Evolutionary conservation across 768 basidiomycete genomes (phyloP).

Genomic region (Galerina sulciceps): DNA sequence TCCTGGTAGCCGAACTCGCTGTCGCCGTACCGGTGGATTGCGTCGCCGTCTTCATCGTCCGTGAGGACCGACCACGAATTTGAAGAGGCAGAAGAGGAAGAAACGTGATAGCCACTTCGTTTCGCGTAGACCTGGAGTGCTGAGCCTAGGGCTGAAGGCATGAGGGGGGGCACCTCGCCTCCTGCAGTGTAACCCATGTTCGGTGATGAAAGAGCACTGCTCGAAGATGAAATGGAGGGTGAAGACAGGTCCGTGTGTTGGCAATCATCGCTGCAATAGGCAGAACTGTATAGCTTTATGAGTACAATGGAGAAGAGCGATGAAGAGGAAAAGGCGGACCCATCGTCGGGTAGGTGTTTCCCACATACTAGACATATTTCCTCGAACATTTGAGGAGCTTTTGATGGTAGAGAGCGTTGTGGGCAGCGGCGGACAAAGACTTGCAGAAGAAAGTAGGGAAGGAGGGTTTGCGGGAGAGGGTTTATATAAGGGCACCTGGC

Average conservation of each 20-base stretch:
- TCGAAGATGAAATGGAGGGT: slow-evolving; percentile 68
- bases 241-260: slow-evolving; percentile 65
- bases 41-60: slow-evolving; percentile 66
- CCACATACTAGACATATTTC: slow-evolving; percentile 79
- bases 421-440: slow-evolving; percentile 5
- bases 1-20: slow-evolving; percentile 41
- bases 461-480: slow-evolving; percentile 16
- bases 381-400: slow-evolving; percentile 62
- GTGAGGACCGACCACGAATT: slow-evolving; percentile 67
- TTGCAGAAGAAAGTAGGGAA: slow-evolving; percentile 15
- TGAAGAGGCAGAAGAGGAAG: slow-evolving; percentile 64
- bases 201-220: slow-evolving; percentile 73
- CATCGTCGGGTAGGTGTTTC: slow-evolving; percentile 63
- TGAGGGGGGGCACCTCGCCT: slow-evolving; percentile 67
- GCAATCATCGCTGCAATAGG: slow-evolving; percentile 76
- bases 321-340: slow-evolving; percentile 45
- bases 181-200: slow-evolving; percentile 55
- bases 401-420: slow-evolving; percentile 5
- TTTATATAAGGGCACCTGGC: slow-evolving; percentile 41
- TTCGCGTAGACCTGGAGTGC: slow-evolving; percentile 49
- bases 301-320: slow-evolving; percentile 8
- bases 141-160: slow-evolving; percentile 67
- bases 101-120: slow-evolving; percentile 56
- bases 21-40: slow-evolving; percentile 33
- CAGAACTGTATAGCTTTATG: slow-evolving; percentile 44